These are phyloP conservation scores for Cystobasidium ongulense DNA, from an alignment of 768 basidiomycete species.

Conservation along the genomic window DNA sequence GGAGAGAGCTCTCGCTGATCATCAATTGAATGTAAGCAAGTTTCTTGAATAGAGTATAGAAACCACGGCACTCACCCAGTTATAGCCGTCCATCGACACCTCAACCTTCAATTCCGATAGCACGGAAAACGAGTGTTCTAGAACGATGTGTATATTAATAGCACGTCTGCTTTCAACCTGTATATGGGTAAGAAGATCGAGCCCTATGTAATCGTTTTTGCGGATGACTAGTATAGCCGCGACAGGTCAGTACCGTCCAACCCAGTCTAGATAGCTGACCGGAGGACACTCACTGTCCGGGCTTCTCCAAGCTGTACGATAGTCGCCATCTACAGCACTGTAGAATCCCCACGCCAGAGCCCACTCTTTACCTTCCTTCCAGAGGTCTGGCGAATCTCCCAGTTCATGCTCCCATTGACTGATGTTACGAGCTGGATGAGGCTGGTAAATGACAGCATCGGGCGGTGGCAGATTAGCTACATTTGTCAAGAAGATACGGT, in stretches of 20 bases:
- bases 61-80: neutral
- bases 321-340: slow-evolving; percentile 34
- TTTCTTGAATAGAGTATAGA: neutral
- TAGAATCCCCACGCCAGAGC: slow-evolving; percentile 9
- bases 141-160: slow-evolving; percentile 9
- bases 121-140: neutral
- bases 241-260: too few relatives aligned
- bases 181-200: slow-evolving; percentile 31
- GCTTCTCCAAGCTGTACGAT: slow-evolving; percentile 35
- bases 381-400: slow-evolving; percentile 8
- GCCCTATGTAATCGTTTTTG: slow-evolving; percentile 34
- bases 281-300: slow-evolving; percentile 33
- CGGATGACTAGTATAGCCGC: neutral
- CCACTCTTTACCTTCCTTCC: slow-evolving; percentile 32
- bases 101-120: neutral
- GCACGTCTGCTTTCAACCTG: neutral
- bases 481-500: slow-evolving; percentile 38
- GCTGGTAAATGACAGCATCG: slow-evolving; percentile 29
- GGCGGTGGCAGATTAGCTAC: slow-evolving; percentile 34
- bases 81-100: slow-evolving; percentile 10
- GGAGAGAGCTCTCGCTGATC: neutral
- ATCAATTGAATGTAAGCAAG: neutral
- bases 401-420: slow-evolving; percentile 31
- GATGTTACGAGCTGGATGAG: neutral
- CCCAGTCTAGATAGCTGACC: neutral